Evolutionary conservation across 1,284 basidiomycete genomes (phyloP), one percentile per base, ranked within the genome.

Genomic region (Microbotryum saponariae): DNA sequence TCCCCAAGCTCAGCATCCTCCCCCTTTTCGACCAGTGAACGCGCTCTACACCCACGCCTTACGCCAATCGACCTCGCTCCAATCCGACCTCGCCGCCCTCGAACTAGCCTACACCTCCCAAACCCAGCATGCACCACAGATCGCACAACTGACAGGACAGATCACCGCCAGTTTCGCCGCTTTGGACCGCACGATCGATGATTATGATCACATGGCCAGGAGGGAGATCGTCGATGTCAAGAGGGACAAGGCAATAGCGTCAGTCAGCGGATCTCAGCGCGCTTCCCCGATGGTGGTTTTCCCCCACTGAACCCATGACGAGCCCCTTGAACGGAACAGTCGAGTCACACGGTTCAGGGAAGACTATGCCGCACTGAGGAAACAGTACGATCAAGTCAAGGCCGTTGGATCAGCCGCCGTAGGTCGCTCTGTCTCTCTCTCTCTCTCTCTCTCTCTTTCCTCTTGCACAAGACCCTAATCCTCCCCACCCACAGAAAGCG

Each of bases 201-300:
- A 97, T 73, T 97, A 94, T 73, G 92, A 96, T 73, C 87, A 88
- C 14, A 91, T 97, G 89, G 89, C 89, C 1, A 88, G 87, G 78
- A 82, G 91, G 67, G 92, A 97, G 76, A 90, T 96, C 72, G 88
- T 94, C 58, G 90, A 89, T 70, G 85, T 88, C 48, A 94, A 94
- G 77, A 85, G 91, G 74, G 91, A 94, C 78, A 97, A 97, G 77
- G 93, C 91, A 0, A 81, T 88, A 74, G 86, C 88, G 90, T 92
- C 73, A 72, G 84, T 77, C 33, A 31, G 5, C 3, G 20, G 6
- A 16, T 42, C 27, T n/a, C 25, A 27, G 6, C 27, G 27, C 4
- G 27, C 27, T 27, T 27, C 6, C 27, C 5, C 6, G 27, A 27
- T 27, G 27, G 27, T 27, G 6, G 6, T 6, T 6, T 27, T 4